Evolutionary conservation across 768 basidiomycete genomes (phyloP).

Genomic region (Mycena rosella): DNA sequence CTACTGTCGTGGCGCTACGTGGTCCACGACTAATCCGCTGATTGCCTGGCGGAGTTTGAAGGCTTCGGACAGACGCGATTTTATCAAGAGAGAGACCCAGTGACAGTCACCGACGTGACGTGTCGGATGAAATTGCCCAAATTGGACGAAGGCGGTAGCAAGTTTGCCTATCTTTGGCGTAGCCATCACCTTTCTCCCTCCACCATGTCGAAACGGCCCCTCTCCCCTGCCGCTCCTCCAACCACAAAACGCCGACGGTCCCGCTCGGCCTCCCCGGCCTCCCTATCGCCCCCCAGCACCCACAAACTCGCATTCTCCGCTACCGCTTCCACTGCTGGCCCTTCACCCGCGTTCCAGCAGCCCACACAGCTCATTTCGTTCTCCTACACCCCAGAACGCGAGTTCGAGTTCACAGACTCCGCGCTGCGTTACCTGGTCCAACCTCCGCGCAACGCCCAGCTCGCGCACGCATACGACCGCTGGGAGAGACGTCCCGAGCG

Average conservation of each 20-base stretch:
- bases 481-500: constrained; percentile 79
- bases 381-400: constrained; percentile 71
- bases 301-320: constrained; percentile 21
- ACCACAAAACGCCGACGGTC: constrained; percentile 30
- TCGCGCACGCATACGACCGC: constrained; percentile 77
- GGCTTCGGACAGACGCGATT: no score
- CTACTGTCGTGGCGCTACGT: no score
- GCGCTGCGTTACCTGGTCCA: constrained; percentile 79
- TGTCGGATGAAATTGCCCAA: no score
- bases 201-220: constrained; percentile 28
- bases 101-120: no score
- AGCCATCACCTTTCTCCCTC: neutral
- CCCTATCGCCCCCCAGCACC: neutral
- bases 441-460: constrained; percentile 75
- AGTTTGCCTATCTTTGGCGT: no score
- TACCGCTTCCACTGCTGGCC: neutral
- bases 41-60: no score
- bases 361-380: constrained; percentile 78
- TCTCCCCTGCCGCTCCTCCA: constrained; percentile 31
- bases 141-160: no score
- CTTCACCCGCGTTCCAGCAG: constrained; percentile 69
- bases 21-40: no score
- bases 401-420: constrained; percentile 74
- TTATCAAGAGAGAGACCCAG: no score
- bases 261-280: neutral